These are phyloP conservation scores for Macroventuria anomochaeta DNA, from an alignment of 2,329 filamentous ascomycete species.

Conservation along the genomic window DNA sequence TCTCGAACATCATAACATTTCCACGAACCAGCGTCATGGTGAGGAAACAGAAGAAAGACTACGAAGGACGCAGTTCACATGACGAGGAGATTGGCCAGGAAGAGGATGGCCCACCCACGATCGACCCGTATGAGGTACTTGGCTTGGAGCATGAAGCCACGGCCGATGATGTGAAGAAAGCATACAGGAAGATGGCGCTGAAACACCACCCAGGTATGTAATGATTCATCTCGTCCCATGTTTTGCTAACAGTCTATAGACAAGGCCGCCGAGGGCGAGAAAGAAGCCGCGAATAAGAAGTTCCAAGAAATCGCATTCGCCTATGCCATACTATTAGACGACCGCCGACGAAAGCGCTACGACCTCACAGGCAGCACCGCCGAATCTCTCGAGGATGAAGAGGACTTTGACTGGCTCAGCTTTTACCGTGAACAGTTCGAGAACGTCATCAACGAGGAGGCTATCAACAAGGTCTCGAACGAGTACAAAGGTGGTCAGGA, in stretches of 20 bases:
- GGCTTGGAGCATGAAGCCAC: slow-evolving; percentile 74
- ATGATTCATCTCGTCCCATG: slow-evolving; percentile 17
- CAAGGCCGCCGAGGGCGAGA: slow-evolving; percentile 73
- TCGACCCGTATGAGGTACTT: slow-evolving; percentile 81
- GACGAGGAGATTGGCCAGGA: slow-evolving; percentile 53
- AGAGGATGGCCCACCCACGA: slow-evolving; percentile 67
- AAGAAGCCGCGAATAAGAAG: slow-evolving; percentile 74
- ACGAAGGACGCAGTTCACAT: slow-evolving; percentile 42
- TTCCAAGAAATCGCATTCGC: slow-evolving; percentile 95
- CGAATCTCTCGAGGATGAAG: slow-evolving; percentile 76
- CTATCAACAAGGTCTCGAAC: slow-evolving; percentile 75
- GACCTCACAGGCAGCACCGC: slow-evolving; percentile 89
- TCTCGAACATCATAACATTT: slow-evolving; percentile 6
- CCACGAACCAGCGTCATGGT: slow-evolving; percentile 6
- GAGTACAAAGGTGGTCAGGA: slow-evolving; percentile 87
- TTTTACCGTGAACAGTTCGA: slow-evolving; percentile 88
- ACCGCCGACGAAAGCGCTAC: slow-evolving; percentile 80
- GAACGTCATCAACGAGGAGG: slow-evolving; percentile 74
- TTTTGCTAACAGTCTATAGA: slow-evolving; percentile 58
- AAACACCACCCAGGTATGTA: slow-evolving; percentile 73
- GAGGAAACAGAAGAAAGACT: slow-evolving; percentile 12
- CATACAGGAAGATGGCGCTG: slow-evolving; percentile 89
- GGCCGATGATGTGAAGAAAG: slow-evolving; percentile 80
- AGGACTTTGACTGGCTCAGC: slow-evolving; percentile 83
- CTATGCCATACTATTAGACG: slow-evolving; percentile 89